Conservation (phyloP, 169 alveolate genomes). For the Cryptosporidium viatorum region DNA sequence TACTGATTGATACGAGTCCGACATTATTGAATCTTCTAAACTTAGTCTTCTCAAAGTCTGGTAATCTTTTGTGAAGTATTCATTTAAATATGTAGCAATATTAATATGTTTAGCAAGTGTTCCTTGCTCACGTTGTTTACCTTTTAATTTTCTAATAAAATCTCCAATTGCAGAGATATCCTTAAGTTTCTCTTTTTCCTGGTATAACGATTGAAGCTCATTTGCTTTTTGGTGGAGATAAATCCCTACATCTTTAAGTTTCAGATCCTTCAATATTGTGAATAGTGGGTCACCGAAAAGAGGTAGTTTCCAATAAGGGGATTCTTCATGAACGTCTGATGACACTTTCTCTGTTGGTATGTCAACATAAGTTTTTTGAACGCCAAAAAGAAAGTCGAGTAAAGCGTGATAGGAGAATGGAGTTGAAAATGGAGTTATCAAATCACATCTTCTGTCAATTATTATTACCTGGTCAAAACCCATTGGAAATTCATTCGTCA, state of each 20-base stretch:
- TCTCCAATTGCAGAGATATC: conserved; percentile 87
- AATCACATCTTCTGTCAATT: conserved; percentile 83
- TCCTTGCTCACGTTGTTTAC: conserved; percentile 87
- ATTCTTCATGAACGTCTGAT: conserved; percentile 22
- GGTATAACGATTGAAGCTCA: conserved; percentile 86
- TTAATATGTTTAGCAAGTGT: conserved; percentile 89
- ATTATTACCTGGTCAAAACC: conserved; percentile 75
- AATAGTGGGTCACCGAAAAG: conserved; percentile 81
- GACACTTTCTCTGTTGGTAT: conserved; percentile 78
- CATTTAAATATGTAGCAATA: conserved; percentile 85
- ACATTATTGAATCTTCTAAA: conserved; percentile 84
- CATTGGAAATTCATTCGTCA: conserved; percentile 25
- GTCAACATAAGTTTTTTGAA: conserved; percentile 81
- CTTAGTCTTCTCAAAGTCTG: conserved; percentile 80
- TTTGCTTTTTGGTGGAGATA: conserved; percentile 87
- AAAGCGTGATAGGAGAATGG: conserved; percentile 87
- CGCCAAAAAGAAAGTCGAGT: conserved; percentile 81
- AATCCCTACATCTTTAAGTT: conserved; percentile 84
- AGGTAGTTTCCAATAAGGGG: conserved; percentile 48
- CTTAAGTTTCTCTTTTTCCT: conserved; percentile 85
- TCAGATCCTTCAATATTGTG: conserved; percentile 83
- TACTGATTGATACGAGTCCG: conserved; percentile 44
- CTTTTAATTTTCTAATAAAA: conserved; percentile 86
- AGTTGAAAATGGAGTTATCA: conserved; percentile 84
- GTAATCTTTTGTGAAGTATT: conserved; percentile 80